phyloP scores from a whole-genome alignment of 2,329 filamentous ascomycete species.

The Fusarium albosuccineum region DNA sequence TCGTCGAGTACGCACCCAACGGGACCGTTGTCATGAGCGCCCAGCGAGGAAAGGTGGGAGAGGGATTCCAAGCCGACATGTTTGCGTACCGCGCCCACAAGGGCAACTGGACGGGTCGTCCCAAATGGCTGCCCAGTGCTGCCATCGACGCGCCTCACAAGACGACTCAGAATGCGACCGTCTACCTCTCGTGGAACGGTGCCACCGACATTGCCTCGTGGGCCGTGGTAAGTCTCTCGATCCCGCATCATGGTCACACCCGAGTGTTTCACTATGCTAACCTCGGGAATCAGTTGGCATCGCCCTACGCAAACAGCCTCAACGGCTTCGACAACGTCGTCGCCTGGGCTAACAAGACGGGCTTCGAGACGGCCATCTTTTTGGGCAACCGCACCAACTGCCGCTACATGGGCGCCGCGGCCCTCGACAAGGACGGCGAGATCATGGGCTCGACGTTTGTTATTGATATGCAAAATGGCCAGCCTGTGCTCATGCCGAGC shows the following conservation, averaged over 20 bases:
- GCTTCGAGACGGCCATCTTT: conserved; percentile 45
- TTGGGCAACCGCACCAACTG: conserved; percentile 27
- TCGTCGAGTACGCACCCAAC: conserved; percentile 46
- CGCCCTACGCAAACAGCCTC: conserved; percentile 37
- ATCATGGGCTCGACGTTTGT: conserved; percentile 46
- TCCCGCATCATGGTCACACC: not conserved
- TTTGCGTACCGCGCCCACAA: conserved; percentile 48
- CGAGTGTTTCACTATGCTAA: conserved; percentile 33
- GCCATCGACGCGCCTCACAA: conserved; percentile 43
- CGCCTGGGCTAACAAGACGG: conserved; percentile 41
- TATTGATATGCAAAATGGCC: conserved; percentile 44
- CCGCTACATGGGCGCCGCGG: conserved; percentile 46
- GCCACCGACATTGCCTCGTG: conserved; percentile 48
- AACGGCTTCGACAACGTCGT: conserved; percentile 42
- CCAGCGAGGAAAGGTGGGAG: conserved; percentile 42
- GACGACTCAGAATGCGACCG: conserved; percentile 42
- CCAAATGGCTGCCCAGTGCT: conserved; percentile 47
- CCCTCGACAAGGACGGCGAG: conserved; percentile 39
- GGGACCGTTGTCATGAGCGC: conserved; percentile 45
- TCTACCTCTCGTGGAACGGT: conserved; percentile 50
- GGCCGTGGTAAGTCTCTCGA: conserved; percentile 44
- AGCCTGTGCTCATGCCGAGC: conserved; percentile 42
- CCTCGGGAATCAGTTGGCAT: conserved; percentile 36
- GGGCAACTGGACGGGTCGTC: conserved; percentile 45
- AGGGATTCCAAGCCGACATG: conserved; percentile 43